A percentile compares a stretch with the other conserved stretches of the same genome.
These are phyloP conservation scores for Fremontodendron californicum DNA, from an alignment of 345 rosid genomes.

Conservation along the genomic window DNA sequence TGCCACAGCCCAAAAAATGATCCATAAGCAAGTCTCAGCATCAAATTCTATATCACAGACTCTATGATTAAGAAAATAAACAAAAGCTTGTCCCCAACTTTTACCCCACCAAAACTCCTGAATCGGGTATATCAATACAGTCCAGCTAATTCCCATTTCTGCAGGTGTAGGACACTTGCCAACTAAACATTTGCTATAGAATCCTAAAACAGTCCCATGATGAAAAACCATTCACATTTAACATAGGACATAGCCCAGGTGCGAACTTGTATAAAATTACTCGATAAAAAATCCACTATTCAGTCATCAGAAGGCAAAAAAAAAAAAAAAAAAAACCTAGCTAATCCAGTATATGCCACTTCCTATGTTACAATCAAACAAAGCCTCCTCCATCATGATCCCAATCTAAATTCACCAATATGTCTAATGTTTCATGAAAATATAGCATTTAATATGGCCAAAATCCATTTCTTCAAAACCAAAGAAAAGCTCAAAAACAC, in stretches of 20 bases:
- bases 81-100: not conserved
- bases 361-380: constrained; percentile 3
- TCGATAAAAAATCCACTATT: not conserved
- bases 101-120: not conserved
- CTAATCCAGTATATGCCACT: not conserved
- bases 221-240: not conserved
- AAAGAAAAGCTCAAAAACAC: not conserved
- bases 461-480: constrained; percentile 9
- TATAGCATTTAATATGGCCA: not conserved
- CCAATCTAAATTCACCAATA: not conserved
- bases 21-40: not conserved
- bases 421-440: not conserved
- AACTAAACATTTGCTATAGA: not conserved
- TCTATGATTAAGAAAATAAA: not conserved
- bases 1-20: not conserved
- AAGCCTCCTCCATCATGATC: not conserved
- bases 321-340: not conserved
- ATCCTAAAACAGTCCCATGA: not conserved
- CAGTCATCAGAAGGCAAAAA: not conserved
- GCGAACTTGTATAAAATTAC: not conserved
- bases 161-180: not conserved
- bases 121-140: not conserved
- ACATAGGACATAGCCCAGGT: not conserved
- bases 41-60: not conserved
- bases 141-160: not conserved